Base-by-base conservation (phyloP, 768 basidiomycete genomes). In the Rhizopogon vulgaris region DNA sequence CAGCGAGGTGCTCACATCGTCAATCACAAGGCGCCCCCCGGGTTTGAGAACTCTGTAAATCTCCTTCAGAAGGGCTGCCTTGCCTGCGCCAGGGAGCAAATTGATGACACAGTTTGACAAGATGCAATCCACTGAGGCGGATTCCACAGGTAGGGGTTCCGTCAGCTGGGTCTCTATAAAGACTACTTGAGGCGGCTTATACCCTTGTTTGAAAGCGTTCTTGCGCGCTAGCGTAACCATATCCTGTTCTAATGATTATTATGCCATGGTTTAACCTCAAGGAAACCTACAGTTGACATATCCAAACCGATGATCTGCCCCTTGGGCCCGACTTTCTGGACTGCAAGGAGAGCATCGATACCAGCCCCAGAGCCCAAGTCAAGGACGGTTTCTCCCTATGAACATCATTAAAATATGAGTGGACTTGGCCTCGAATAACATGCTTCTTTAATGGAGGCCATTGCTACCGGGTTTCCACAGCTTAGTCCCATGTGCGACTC, bases 291-390 rank as follows among this genome's bases (percentile, higher is more conserved):
- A 22, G 60, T 41, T 0, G 80, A 82, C 49, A 70, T 70, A 49
- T 84, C 83, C 3, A 84, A 54, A 0, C 82, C 81, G n/a, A 83
- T 71, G 1, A 63, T 80, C 53, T 72, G 70, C 2, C 83, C 82
- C 0, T 54, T 64, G 0, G 70, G 63, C 3, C 83, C 82, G 3
- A 79, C 74, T 55, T 75, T 75, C 0, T 60, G 49, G 2, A 79
- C 79, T 0, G 80, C 77, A 9, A 81, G 69, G 46, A 84, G 73
- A 28, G 83, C 69, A 54, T 83, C 79, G 10, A 79, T 67, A 0
- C 82, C 82, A 2, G 73, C 78, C 1, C 82, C 80, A 2, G 74
- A 79, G 7, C 82, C 82, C 6, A 84, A 69, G 60, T 84, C 78
- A 1, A 84, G 60, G 3, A 82, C 74, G 1, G 60, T 68, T 63